These are phyloP conservation scores for Aechmea fasciata DNA, from an alignment of 176 grass and related monocot species.

Conservation along the genomic window DNA sequence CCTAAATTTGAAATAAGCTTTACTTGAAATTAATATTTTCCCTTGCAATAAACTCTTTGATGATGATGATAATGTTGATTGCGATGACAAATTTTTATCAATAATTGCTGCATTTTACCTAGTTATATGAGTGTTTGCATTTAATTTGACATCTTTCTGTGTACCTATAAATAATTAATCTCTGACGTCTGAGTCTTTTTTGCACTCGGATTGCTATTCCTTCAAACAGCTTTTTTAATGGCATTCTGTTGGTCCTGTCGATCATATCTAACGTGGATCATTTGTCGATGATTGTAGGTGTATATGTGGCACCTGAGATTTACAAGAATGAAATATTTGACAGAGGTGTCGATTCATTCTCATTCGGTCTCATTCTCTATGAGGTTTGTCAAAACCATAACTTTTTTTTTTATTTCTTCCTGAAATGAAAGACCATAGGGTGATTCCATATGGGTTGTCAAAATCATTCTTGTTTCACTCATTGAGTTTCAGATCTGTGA, in stretches of 20 bases:
- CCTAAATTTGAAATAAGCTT: neutral
- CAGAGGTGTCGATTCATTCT: constrained; percentile 77
- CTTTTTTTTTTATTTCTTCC: neutral
- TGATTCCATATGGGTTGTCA: too few relatives aligned
- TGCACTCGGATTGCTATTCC: too few relatives aligned
- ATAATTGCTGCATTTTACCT: neutral
- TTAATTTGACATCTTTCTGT: too few relatives aligned
- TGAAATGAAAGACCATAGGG: too few relatives aligned
- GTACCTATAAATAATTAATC: too few relatives aligned
- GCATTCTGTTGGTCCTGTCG: neutral
- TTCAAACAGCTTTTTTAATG: neutral
- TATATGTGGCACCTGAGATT: constrained; percentile 71
- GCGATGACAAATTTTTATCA: neutral
- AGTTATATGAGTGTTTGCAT: neutral
- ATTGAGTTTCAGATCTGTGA: neutral
- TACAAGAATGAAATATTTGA: constrained; percentile 78
- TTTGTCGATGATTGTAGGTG: constrained; percentile 23
- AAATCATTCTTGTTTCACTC: neutral
- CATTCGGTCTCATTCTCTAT: constrained; percentile 89
- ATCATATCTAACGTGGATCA: neutral
- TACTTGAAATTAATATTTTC: neutral
- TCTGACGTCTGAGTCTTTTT: too few relatives aligned
- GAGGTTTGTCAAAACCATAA: constrained; percentile 41
- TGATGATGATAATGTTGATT: neutral
- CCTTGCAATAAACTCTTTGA: neutral